Evolutionary conservation across 345 rosid genomes (phyloP), one percentile per base, ranked within the genome.

Genomic region (Heritiera fomes): DNA sequence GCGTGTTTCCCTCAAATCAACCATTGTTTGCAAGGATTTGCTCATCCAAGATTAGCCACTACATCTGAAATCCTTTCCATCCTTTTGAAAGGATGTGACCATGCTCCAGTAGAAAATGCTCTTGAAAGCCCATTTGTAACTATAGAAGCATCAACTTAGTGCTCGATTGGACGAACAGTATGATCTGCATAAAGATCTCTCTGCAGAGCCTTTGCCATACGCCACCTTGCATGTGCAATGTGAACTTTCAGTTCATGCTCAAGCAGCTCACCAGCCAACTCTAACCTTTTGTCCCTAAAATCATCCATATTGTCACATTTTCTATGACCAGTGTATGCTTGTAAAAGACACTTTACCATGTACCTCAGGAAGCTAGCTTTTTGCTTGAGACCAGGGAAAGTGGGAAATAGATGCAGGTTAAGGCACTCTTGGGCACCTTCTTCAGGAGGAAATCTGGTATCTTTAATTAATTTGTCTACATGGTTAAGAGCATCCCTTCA

Each of bases 41-140:
- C 85, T 52, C 97, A 91, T 55, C 98, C 89, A 63, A 96, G 86
- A 76, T 90, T 96, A n/a, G 94, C 97, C 59, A 94, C 97, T 47
- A 94, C 97, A 68, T 98, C 99, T 34, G 98, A 92, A 70, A 91
- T 87, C 77, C 98, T 91, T 85, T 96, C 99, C 84, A 87, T 91
- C 78, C 77, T 88, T 85, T 89, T 90, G 70, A 77, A 94, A 61
- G 97, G 94, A 85, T 96, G 99, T 18, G 90, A 91, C 99, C 99
- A 93, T 28, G 97, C 97, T 77, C 99, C 99, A 83, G 99, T 94
- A 45, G 99, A 94, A 84, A 96, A 96, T 52, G 99, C 99, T 86
- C 99, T 90, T 2, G 88, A 84, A 38, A 96, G 87, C 60, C 98
- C 98, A 84, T 96, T 94, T 63, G 97, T 90, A 45, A 96, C 84